Conservation (phyloP, 805 yeast genomes). For the fission yeast (Schizosaccharomyces pombe) region DNA sequence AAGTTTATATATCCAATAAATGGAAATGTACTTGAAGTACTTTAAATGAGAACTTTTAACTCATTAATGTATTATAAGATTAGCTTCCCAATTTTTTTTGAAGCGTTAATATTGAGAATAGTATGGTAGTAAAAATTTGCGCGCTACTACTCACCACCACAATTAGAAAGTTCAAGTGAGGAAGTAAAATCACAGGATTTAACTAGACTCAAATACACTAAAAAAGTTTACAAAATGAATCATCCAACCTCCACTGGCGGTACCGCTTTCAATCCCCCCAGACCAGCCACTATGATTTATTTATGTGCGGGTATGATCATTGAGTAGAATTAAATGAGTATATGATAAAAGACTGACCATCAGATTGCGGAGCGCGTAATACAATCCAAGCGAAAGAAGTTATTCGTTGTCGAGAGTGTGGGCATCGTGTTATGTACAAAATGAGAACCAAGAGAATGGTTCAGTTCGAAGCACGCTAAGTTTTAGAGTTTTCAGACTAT, state of each 20-base stretch:
- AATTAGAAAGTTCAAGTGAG: no score
- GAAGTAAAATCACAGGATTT: no score
- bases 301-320: neutral
- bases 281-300: constrained; percentile 1
- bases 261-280: neutral
- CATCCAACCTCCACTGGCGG: neutral
- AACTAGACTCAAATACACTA: no score
- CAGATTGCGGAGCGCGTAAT: constrained; percentile 71
- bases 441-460: constrained; percentile 52
- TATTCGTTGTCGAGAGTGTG: constrained; percentile 94
- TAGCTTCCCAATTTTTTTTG: no score
- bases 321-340: neutral
- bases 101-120: no score
- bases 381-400: constrained; percentile 83
- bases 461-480: constrained; percentile 55
- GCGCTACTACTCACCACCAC: no score
- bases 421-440: constrained; percentile 90
- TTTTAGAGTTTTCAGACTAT: constrained; percentile 1
- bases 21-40: no score
- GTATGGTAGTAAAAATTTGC: no score
- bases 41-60: no score
- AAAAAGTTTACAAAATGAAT: no score
- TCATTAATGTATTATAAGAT: no score
- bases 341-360: neutral
- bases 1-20: no score